These are phyloP conservation scores for Aspergillus sp. DNA, from an alignment of 2,329 filamentous ascomycete genomes.

Conservation along the genomic window DNA sequence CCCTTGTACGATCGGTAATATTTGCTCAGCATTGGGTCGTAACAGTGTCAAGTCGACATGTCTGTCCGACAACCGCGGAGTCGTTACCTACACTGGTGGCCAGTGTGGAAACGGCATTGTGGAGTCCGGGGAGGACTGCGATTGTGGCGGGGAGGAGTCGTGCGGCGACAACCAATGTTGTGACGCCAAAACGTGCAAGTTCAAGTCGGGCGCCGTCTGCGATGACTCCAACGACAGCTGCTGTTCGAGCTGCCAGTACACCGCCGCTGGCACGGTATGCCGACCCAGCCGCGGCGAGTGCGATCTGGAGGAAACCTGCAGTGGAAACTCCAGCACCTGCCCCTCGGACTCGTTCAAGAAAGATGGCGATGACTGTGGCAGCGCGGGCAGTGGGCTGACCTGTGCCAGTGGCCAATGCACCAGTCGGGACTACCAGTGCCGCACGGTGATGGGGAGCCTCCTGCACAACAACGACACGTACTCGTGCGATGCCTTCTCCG, in stretches of 20 bases:
- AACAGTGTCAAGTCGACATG: slow-evolving; percentile 75
- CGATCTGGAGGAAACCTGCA: slow-evolving; percentile 81
- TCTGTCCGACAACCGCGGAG: slow-evolving; percentile 79
- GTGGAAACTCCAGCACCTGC: slow-evolving; percentile 69
- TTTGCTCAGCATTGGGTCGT: slow-evolving; percentile 79
- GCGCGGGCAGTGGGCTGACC: slow-evolving; percentile 53
- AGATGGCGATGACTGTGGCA: slow-evolving; percentile 72
- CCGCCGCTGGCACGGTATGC: slow-evolving; percentile 68
- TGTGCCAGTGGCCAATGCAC: slow-evolving; percentile 96
- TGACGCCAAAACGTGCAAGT: slow-evolving; percentile 81
- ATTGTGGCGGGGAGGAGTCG: slow-evolving; percentile 75
- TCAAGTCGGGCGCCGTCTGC: slow-evolving; percentile 72
- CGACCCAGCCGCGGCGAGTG: slow-evolving; percentile 76
- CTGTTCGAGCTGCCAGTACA: slow-evolving; percentile 44
- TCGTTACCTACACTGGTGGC: slow-evolving; percentile 76
- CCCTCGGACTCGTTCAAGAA: slow-evolving; percentile 68
- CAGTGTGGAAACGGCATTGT: slow-evolving; percentile 98
- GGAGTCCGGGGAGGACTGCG: slow-evolving; percentile 89
- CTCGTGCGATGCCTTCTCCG: slow-evolving; percentile 63
- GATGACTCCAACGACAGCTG: slow-evolving; percentile 55
- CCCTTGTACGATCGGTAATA: slow-evolving; percentile 85
- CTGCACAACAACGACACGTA: slow-evolving; percentile 73
- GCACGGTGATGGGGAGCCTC: slow-evolving; percentile 74
- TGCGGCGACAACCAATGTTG: slow-evolving; percentile 81
- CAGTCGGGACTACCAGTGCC: slow-evolving; percentile 84